These are phyloP conservation scores for Alectoria sarmentosa DNA, from an alignment of 495 filamentous ascomycete genomes.

Conservation along the genomic window DNA sequence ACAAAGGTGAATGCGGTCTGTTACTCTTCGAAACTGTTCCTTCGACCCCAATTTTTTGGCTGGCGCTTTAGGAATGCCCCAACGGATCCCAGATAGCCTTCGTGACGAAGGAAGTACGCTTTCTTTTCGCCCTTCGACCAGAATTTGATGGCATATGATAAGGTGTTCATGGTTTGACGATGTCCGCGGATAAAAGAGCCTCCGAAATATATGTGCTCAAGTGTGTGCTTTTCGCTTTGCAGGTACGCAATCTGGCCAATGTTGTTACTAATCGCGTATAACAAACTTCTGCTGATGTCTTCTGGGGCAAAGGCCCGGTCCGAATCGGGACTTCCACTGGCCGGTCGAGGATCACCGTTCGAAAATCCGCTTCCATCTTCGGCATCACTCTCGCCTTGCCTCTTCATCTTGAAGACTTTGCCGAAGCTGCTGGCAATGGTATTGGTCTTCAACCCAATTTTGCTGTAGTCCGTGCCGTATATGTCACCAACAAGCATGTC, in stretches of 20 bases:
- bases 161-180: constrained; percentile 92
- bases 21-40: constrained; percentile 56
- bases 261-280: constrained; percentile 92
- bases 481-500: constrained; percentile 99
- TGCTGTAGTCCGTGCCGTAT: constrained; percentile 90
- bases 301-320: constrained; percentile 48
- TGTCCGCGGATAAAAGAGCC: constrained; percentile 96
- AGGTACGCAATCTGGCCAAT: constrained; percentile 97
- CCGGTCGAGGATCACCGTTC: constrained; percentile 40
- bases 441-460: constrained; percentile 87
- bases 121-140: constrained; percentile 93
- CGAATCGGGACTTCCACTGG: constrained; percentile 24
- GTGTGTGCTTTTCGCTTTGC: constrained; percentile 82
- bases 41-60: constrained; percentile 83
- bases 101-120: constrained; percentile 92
- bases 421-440: constrained; percentile 95
- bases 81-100: constrained; percentile 94
- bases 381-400: constrained; percentile 63
- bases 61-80: constrained; percentile 90
- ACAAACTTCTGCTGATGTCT: constrained; percentile 62
- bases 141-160: constrained; percentile 92
- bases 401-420: constrained; percentile 87
- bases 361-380: constrained; percentile 63
- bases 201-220: constrained; percentile 94
- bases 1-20: neutral